Evolutionary conservation across 177 flowering plant genomes (phyloP), one percentile per base, ranked within the genome.

Genomic region (Vitis hybrid): DNA sequence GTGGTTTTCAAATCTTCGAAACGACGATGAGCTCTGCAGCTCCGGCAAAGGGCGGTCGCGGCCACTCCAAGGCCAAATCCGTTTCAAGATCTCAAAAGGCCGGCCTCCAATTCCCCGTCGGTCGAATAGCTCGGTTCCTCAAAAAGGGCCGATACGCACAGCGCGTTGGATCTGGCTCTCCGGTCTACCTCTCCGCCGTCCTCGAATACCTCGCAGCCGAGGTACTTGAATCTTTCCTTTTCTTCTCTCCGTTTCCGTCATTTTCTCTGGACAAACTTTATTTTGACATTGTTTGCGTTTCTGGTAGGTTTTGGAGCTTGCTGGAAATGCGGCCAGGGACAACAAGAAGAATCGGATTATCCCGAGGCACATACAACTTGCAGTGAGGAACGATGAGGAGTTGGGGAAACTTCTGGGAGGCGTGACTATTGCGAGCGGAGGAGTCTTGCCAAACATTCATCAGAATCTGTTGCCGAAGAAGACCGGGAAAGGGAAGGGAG

Each of bases 271-370:
- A 10, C 6, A 0, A 1, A 30, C 30, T 30, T 52, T 11, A 56
- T 66, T 57, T 17, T 17, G 17, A 40, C 9, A 8, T 7, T 56
- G 50, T 64, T 55, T 26, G 10, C 10, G 1, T 61, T 26, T 69
- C 45, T 70, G 17, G 2, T 59, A 86, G 88, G 88, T 87, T 56
- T 70, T 87, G 66, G 91, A 87, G 61, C 75, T 87, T 32, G 91
- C 91, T 45, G 91, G 91, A 9, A 87, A 87, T 74, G 89, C 89
- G 0, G 89, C 88, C 2, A 87, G 91, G 60, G 90, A 87, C 51
- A 87, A 85, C 78, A 87, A 87, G 83, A 86, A 86, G 85, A 82
- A 70, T 30, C 60, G 91, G 19, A 85, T 87, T 6, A 77, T 81
- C 10, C 91, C 91, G 1, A 78, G 89, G 83, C 91, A 87, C 40